Percentiles rank a stretch among this genome's conserved stretches.
Conservation (phyloP, 768 basidiomycete genomes). For the Leccinellum luteum region DNA sequence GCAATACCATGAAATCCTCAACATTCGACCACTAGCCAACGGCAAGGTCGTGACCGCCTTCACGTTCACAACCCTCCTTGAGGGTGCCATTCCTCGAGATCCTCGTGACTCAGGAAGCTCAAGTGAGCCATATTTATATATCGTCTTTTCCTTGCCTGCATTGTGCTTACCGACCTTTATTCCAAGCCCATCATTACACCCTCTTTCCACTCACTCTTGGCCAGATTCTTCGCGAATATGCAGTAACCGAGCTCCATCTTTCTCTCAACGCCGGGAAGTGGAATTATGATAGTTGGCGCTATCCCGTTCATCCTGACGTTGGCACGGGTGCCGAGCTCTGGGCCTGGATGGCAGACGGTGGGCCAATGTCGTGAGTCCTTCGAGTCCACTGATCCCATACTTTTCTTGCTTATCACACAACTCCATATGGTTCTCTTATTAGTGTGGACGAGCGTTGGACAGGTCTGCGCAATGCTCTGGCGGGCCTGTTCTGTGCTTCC, state of each 20-base stretch:
- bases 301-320: slow-evolving; percentile 71
- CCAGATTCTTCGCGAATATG: slow-evolving; percentile 82
- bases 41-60: slow-evolving; percentile 82
- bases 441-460: slow-evolving; percentile 81
- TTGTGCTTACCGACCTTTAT: slow-evolving; percentile 1
- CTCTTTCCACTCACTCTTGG: slow-evolving; percentile 85
- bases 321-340: slow-evolving; percentile 87
- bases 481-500: slow-evolving; percentile 94
- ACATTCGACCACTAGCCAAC: slow-evolving; percentile 64
- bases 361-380: slow-evolving; percentile 43
- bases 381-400: neutral
- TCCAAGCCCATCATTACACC: slow-evolving; percentile 77
- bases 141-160: neutral
- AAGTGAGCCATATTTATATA: slow-evolving; percentile 50
- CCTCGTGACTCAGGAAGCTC: slow-evolving; percentile 44
- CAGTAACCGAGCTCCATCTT: slow-evolving; percentile 84
- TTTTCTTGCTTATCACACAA: neutral
- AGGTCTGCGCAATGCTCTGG: slow-evolving; percentile 82
- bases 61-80: slow-evolving; percentile 67
- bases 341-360: slow-evolving; percentile 85
- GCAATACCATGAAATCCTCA: slow-evolving; percentile 48
- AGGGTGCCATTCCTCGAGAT: slow-evolving; percentile 52
- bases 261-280: slow-evolving; percentile 90
- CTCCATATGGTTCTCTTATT: neutral
- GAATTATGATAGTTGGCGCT: slow-evolving; percentile 83